Percentiles rank a stretch among this genome's conserved stretches.
These are phyloP conservation scores for Phytopythium litorale DNA, from an alignment of 352 stramenopile genomes.

Conservation along the genomic window DNA sequence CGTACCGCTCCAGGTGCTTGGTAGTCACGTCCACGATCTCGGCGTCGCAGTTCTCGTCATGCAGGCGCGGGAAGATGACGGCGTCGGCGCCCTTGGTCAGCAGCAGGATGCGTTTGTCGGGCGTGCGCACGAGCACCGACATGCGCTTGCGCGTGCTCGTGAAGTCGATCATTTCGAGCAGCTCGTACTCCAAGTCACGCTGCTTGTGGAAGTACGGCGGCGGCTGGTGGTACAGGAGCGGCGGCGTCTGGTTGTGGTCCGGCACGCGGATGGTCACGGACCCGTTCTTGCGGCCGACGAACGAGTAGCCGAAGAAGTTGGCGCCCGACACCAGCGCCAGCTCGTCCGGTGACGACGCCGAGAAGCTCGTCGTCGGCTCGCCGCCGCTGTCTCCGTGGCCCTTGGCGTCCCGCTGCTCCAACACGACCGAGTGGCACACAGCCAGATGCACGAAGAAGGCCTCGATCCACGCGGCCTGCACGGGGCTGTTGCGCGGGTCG, in stretches of 20 bases:
- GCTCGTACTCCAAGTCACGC: constrained; percentile 61
- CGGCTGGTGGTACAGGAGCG: not conserved
- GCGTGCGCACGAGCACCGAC: constrained; percentile 94
- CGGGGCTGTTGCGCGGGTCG: constrained; percentile 31
- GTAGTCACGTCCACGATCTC: constrained; percentile 60
- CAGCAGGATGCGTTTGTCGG: constrained; percentile 59
- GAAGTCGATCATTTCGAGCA: constrained; percentile 98
- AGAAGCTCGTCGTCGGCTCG: constrained; percentile 45
- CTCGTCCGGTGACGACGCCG: constrained; percentile 78
- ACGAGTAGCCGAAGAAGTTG: constrained; percentile 79
- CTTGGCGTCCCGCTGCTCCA: constrained; percentile 52
- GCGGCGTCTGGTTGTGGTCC: not conserved
- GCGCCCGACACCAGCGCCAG: constrained; percentile 77
- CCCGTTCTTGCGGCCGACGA: constrained; percentile 61
- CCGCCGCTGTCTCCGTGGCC: constrained; percentile 12
- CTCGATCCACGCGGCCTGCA: constrained; percentile 71
- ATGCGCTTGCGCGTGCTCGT: constrained; percentile 98
- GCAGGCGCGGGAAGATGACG: constrained; percentile 68
- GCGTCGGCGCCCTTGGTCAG: constrained; percentile 85
- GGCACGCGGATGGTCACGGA: constrained; percentile 51
- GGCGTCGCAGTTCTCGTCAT: constrained; percentile 30
- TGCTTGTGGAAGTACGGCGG: constrained; percentile 6
- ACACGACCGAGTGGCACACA: constrained; percentile 83
- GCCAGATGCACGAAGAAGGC: constrained; percentile 79
- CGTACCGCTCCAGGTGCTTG: constrained; percentile 80